Conservation (phyloP, 768 basidiomycete species). For the Paxillus rubicundulus region DNA sequence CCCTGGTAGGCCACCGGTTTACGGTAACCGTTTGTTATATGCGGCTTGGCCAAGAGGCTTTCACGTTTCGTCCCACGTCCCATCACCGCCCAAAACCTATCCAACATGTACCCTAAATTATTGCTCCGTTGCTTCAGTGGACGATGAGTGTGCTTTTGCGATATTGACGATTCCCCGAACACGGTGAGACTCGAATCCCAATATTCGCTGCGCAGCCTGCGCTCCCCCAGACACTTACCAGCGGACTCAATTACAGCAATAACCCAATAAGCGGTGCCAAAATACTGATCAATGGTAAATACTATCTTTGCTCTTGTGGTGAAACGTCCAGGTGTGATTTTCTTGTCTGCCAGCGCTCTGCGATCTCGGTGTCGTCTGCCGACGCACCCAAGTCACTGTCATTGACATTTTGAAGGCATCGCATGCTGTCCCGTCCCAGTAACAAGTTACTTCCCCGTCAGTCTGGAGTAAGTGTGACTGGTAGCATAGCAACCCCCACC, state of each 20-base stretch:
- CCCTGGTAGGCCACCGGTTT: neutral
- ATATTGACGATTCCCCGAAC: no score
- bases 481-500: neutral
- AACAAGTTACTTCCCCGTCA: neutral
- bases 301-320: no score
- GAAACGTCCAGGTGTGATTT: no score
- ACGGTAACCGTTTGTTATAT: neutral
- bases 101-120: neutral
- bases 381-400: neutral
- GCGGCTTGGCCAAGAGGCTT: neutral
- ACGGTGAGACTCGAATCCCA: no score
- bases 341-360: no score
- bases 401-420: neutral
- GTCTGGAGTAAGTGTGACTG: neutral
- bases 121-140: no score
- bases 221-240: no score
- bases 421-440: neutral
- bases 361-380: no score
- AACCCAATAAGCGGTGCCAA: no score
- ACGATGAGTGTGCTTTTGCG: neutral
- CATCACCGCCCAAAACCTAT: neutral
- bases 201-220: neutral
- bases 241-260: no score
- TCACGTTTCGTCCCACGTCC: neutral
- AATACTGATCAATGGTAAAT: no score